phyloP scores from a whole-genome alignment of 1,284 basidiomycete genomes.

The Microbotryum saponariae region DNA sequence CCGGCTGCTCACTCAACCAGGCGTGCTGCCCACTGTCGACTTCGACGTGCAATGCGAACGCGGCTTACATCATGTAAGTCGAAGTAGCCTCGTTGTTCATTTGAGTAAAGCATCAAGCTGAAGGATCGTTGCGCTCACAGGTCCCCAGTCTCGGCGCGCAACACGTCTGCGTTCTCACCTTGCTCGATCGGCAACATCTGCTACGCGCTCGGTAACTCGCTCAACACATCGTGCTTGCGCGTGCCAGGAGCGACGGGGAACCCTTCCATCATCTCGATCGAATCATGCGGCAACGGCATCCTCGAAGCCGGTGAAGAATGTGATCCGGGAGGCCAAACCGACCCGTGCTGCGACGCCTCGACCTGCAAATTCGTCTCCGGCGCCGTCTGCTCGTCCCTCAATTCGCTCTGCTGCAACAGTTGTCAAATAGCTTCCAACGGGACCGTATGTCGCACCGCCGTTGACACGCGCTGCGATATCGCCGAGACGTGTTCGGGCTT shows the following conservation, averaged over 20 bases:
- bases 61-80: conserved; percentile 59
- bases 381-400: conserved; percentile 72
- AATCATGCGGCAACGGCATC: conserved; percentile 65
- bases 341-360: conserved; percentile 61
- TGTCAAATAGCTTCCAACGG: conserved; percentile 61
- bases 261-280: conserved; percentile 35
- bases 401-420: conserved; percentile 66
- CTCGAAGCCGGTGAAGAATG: conserved; percentile 71
- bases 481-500: conserved; percentile 73
- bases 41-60: conserved; percentile 54
- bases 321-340: conserved; percentile 67
- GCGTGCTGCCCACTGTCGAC: conserved; percentile 65
- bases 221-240: conserved; percentile 39
- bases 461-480: conserved; percentile 63
- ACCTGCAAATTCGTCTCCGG: conserved; percentile 69
- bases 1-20: conserved; percentile 53
- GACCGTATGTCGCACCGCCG: conserved; percentile 61
- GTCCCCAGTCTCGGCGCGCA: conserved; percentile 45
- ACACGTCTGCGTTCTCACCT: conserved; percentile 63
- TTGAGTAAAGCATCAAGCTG: neutral
- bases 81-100: conserved; percentile 38
- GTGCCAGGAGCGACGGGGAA: conserved; percentile 15
- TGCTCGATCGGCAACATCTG: conserved; percentile 85
- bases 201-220: conserved; percentile 42
- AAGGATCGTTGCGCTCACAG: conserved; percentile 46